These are phyloP conservation scores for Neophaeococcomyces mojaviensis DNA, from an alignment of 2,329 filamentous ascomycete species.

Conservation along the genomic window DNA sequence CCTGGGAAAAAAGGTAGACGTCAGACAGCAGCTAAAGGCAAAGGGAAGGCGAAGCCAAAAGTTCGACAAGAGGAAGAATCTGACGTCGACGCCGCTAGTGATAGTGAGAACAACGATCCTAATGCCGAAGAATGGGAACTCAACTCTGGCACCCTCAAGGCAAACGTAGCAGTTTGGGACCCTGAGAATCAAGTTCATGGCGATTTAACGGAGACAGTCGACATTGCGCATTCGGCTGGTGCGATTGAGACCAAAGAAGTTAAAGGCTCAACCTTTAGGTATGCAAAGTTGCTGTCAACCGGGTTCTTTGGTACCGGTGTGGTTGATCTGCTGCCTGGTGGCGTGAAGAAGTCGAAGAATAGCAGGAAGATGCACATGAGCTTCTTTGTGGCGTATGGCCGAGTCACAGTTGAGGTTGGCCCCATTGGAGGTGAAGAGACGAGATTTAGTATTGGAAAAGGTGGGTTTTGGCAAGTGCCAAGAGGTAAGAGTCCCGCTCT, in stretches of 20 bases:
- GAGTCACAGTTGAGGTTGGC: constrained; percentile 68
- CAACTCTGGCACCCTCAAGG: constrained; percentile 36
- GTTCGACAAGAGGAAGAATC: constrained; percentile 25
- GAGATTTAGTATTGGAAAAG: constrained; percentile 73
- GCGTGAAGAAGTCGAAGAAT: constrained; percentile 85
- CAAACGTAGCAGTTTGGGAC: constrained; percentile 39
- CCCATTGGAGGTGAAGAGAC: constrained; percentile 44
- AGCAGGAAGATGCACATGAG: constrained; percentile 93
- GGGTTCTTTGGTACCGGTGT: constrained; percentile 86
- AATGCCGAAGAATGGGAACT: constrained; percentile 38
- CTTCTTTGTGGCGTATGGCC: constrained; percentile 81
- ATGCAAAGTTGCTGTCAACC: constrained; percentile 76
- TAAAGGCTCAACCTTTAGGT: constrained; percentile 58
- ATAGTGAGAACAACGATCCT: constrained; percentile 22
- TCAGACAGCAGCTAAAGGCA: no score
- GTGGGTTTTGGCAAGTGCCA: constrained; percentile 89
- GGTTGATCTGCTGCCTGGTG: constrained; percentile 76
- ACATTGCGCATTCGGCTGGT: constrained; percentile 52
- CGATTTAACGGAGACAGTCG: constrained; percentile 37
- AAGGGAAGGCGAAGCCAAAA: constrained; percentile 28
- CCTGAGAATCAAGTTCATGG: constrained; percentile 29
- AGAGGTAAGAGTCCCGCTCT: constrained; percentile 58
- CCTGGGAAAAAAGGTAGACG: no score
- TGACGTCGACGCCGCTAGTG: constrained; percentile 31
- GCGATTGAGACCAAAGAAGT: constrained; percentile 54